phyloP scores from a whole-genome alignment of 352 stramenopile species.

The Pythium sukuiense region DNA sequence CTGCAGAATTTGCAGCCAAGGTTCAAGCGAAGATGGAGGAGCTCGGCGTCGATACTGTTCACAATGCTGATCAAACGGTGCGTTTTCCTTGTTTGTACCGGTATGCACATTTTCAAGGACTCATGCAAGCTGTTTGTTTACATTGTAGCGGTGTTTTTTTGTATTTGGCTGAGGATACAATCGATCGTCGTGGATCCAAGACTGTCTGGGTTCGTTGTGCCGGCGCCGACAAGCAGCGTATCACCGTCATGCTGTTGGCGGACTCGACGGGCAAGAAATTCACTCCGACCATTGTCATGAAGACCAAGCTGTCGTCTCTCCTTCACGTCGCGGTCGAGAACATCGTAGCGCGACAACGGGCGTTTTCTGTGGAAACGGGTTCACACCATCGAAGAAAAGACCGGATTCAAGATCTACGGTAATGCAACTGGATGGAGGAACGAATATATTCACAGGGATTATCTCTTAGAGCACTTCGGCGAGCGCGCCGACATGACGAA shows the following conservation, averaged over 20 bases:
- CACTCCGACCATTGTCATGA: slow-evolving; percentile 27
- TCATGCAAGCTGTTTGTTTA: too few species aligned
- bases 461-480: slow-evolving; percentile 25
- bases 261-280: slow-evolving; percentile 27
- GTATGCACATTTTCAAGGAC: too few species aligned
- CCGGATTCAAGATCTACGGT: slow-evolving; percentile 24
- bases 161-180: slow-evolving; percentile 34
- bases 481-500: slow-evolving; percentile 9
- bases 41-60: too few species aligned
- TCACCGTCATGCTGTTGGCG: slow-evolving; percentile 31
- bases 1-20: too few species aligned
- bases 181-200: slow-evolving; percentile 22
- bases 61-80: too few species aligned
- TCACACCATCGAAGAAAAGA: slow-evolving; percentile 1
- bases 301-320: slow-evolving; percentile 11
- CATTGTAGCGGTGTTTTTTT: too few species aligned
- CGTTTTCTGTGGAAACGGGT: slow-evolving; percentile 25
- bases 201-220: slow-evolving; percentile 32
- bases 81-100: too few species aligned
- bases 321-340: slow-evolving; percentile 10
- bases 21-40: too few species aligned
- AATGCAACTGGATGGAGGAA: slow-evolving; percentile 34
- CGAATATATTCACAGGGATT: slow-evolving; percentile 19
- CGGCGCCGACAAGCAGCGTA: slow-evolving; percentile 25
- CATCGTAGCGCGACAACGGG: slow-evolving; percentile 21